phyloP scores from a whole-genome alignment of 2,329 filamentous ascomycete genomes.

The Aspergillus tanneri region DNA sequence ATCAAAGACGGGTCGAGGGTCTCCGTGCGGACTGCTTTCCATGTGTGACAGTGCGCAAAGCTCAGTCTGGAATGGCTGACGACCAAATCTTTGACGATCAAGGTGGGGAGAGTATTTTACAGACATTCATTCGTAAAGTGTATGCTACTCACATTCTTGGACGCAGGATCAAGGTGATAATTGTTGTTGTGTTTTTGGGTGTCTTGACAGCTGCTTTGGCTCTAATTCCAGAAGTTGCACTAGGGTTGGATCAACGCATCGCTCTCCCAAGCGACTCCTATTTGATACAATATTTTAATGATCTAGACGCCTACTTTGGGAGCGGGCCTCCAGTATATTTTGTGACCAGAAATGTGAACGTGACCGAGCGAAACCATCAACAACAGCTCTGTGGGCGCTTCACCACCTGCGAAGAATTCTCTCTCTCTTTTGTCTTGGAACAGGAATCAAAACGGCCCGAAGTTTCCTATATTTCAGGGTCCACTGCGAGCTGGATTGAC shows the following conservation, averaged over 20 bases:
- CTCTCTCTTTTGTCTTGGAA: conserved; percentile 85
- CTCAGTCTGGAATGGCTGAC: conserved; percentile 64
- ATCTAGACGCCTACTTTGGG: conserved; percentile 88
- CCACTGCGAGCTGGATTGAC: conserved; percentile 93
- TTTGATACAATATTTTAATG: conserved; percentile 93
- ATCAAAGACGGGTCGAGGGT: conserved; percentile 86
- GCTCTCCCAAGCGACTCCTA: conserved; percentile 94
- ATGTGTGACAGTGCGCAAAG: conserved; percentile 76
- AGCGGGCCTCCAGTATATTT: conserved; percentile 95
- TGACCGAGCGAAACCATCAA: conserved; percentile 72
- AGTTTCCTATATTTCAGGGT: conserved; percentile 82
- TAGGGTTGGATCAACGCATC: conserved; percentile 91
- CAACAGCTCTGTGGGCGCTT: conserved; percentile 88
- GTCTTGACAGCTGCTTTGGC: conserved; percentile 83
- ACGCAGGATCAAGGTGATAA: conserved; percentile 72
- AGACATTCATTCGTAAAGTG: conserved; percentile 83
- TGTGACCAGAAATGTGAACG: conserved; percentile 77
- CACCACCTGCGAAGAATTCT: conserved; percentile 79
- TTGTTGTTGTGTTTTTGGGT: conserved; percentile 81
- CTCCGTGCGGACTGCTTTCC: conserved; percentile 89
- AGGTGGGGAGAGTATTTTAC: conserved; percentile 78
- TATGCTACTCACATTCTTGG: conserved; percentile 82
- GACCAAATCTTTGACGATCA: conserved; percentile 65
- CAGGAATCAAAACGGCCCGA: conserved; percentile 88
- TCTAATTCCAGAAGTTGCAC: conserved; percentile 76